Evolutionary conservation across 2,329 filamentous ascomycete species (phyloP), one percentile per base, ranked within the genome.

Genomic region (Tolypocladium nubicola): DNA sequence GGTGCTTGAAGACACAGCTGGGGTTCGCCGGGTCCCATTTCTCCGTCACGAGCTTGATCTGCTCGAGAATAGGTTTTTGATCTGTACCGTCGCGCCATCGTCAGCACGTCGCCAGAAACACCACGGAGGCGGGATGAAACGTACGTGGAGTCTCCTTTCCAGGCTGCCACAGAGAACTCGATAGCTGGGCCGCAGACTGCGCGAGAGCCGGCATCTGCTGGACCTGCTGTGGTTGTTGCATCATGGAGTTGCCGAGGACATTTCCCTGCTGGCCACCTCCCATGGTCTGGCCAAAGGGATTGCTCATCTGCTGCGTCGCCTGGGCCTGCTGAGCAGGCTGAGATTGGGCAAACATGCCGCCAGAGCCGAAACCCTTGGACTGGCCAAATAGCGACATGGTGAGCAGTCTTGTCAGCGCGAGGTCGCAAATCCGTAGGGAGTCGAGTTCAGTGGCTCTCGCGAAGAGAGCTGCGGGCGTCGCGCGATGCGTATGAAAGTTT

Each of bases 1-100:
- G 93, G 67, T 88, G 79, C 70, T 90, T 88, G 75, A 94, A 90
- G 35, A 82, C 83, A 65, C 88, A 91, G 67, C 83, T 84, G 26
- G 83, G 79, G 68, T 79, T 81, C 33, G 78, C 72, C 1, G 88
- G 85, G 60, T 88, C 79, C 89, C 89, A 94, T 73, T 92, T 91
- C 59, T 83, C 77, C 55, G 83, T 76, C 45, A 94, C 79, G 33
- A 84, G 77, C 60, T 80, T 77, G 70, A 92, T 88, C 70, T 93
- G 89, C 58, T 91, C 86, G 23, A 84, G 79, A 50, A 92, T 81
- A 53, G 85, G 83, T 69, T 90, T 90, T 68, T 91, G 86, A 63
- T 75, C 73, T 76, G 54, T 6, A 8, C 19, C 5, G 14, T 8
- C 11, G 19, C 21, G 56, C 49, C 11, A 26, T 64, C 47, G 62